Evolutionary conservation across 208 protist species (phyloP).

Genomic region (Strigomonas culicis): DNA sequence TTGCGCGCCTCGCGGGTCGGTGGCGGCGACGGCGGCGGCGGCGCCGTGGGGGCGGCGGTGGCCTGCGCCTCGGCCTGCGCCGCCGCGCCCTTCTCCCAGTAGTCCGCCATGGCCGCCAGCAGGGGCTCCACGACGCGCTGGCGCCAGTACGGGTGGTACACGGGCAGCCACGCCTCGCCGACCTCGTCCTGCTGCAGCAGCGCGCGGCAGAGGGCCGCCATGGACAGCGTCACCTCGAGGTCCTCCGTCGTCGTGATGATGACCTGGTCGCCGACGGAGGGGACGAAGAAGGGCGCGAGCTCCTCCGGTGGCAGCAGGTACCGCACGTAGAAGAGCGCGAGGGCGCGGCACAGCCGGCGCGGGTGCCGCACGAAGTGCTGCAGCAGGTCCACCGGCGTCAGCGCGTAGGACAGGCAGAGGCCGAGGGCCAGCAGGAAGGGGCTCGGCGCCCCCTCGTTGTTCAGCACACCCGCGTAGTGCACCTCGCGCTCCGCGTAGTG

Average conservation of each 20-base stretch:
- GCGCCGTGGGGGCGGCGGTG: neutral
- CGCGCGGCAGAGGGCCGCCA: slow-evolving; percentile 43
- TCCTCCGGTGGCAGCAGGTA: slow-evolving; percentile 74
- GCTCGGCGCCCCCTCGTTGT: slow-evolving; percentile 65
- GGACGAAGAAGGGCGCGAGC: slow-evolving; percentile 65
- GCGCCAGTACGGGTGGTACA: slow-evolving; percentile 42
- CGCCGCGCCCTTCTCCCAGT: slow-evolving; percentile 16
- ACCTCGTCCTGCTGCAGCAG: slow-evolving; percentile 71
- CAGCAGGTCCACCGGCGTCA: slow-evolving; percentile 54
- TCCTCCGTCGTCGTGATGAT: slow-evolving; percentile 28
- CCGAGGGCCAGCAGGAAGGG: slow-evolving; percentile 71
- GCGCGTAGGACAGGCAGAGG: slow-evolving; percentile 27
- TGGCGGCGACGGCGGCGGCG: neutral
- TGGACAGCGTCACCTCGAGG: slow-evolving; percentile 38
- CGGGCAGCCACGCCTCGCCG: slow-evolving; percentile 76
- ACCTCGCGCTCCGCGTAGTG: slow-evolving; percentile 66
- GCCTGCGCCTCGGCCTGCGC: neutral
- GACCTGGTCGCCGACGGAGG: slow-evolving; percentile 36
- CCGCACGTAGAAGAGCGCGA: slow-evolving; percentile 68
- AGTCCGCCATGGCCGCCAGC: slow-evolving; percentile 39
- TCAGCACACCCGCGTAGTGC: slow-evolving; percentile 66
- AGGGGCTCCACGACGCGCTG: slow-evolving; percentile 35
- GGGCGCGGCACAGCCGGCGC: slow-evolving; percentile 58
- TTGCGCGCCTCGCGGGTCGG: neutral
- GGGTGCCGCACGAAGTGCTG: slow-evolving; percentile 61